Evolutionary conservation across 768 basidiomycete genomes (phyloP).

Genomic region (Hygrocybe coccinea): DNA sequence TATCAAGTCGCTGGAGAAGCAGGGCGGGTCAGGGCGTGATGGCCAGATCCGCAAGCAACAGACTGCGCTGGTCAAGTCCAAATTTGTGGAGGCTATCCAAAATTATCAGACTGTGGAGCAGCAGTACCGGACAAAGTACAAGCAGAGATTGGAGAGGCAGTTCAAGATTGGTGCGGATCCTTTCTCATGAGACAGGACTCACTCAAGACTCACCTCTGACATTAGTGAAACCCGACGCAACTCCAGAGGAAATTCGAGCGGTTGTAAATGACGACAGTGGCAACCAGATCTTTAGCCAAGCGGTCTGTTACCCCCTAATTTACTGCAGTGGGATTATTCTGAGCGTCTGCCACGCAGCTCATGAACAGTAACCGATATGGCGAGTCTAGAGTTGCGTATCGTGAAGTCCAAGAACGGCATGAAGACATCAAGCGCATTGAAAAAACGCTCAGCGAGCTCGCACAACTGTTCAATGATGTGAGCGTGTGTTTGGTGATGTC

Average conservation of each 20-base stretch:
- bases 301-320: slow-evolving; percentile 42
- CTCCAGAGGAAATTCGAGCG: slow-evolving; percentile 79
- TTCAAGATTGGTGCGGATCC: slow-evolving; percentile 69
- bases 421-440: slow-evolving; percentile 96
- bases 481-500: slow-evolving; percentile 21
- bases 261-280: slow-evolving; percentile 83
- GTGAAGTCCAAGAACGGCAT: slow-evolving; percentile 96
- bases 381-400: slow-evolving; percentile 83
- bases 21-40: slow-evolving; percentile 61
- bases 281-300: slow-evolving; percentile 86
- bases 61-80: slow-evolving; percentile 62
- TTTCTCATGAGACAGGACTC: neutral
- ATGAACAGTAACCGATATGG: slow-evolving; percentile 89
- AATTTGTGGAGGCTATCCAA: slow-evolving; percentile 84
- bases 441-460: slow-evolving; percentile 85
- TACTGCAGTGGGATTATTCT: slow-evolving; percentile 4
- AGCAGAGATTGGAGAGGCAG: slow-evolving; percentile 79
- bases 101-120: slow-evolving; percentile 80
- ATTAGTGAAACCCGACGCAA: slow-evolving; percentile 87
- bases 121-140: slow-evolving; percentile 72
- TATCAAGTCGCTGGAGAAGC: slow-evolving; percentile 65
- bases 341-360: slow-evolving; percentile 42
- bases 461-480: slow-evolving; percentile 94
- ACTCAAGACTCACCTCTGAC: neutral
- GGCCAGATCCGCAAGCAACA: slow-evolving; percentile 75